Evolutionary conservation across 2,329 filamentous ascomycete genomes (phyloP), one percentile per base, ranked within the genome.

Genomic region (Shiraia sp.): DNA sequence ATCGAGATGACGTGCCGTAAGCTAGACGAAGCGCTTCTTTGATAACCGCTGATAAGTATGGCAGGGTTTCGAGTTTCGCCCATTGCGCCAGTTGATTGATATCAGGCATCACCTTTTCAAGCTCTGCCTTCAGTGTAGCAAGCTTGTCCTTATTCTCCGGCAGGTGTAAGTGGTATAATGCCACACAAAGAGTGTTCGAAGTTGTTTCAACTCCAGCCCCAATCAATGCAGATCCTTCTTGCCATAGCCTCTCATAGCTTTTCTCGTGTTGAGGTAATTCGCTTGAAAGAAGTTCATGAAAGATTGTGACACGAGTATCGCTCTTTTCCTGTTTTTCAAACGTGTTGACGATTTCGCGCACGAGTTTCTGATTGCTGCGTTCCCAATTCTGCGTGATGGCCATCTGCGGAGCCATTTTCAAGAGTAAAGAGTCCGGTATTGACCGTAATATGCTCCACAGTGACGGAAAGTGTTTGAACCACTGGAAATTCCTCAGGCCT

Each of bases 31-130:
- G n/a, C n/a, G n/a, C n/a, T 47, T 68, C 63, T 15, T 42, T 24
- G 10, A 67, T 41, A 4, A 55, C 43, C 12, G 57, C 62, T 8
- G 40, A 28, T 15, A 65, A 46, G 40, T 63, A 65, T 6, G 61
- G 58, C 0, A 65, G 49, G 10, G 43, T 27, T 19, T 59, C 49
- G 2, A 65, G 57, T 2, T 50, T 23, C 2, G 10, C 17, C 13
- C 35, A 41, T 10, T 40, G 26, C 1, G 30, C 33, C 9, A 32
- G 23, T 2, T 10, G 6, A 3, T 12, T 16, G 2, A 47, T 26
- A 22, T 49, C 32, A 1, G 55, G 57, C 2, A 56, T 51, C 1
- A 40, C 45, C 2, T 34, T 10, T 10, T 9, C 16, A 8, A 66
- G 45, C 29, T 65, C 63, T n/a, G 30, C 9, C 14, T 40, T 40